Conservation (phyloP, 306 rosid species). For the Pyrus pyrifolia region DNA sequence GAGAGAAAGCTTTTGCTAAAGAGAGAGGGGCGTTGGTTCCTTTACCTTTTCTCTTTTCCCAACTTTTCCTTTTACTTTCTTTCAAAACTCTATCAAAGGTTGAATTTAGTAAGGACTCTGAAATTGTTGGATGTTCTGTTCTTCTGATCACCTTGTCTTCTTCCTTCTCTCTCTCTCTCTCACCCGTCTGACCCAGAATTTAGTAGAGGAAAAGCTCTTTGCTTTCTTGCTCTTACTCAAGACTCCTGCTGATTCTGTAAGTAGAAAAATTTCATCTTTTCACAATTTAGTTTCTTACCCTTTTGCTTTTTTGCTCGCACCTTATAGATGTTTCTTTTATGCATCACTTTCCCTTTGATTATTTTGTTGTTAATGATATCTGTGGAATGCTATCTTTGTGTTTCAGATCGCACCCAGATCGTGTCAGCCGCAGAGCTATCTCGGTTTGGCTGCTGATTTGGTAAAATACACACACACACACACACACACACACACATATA, state of each 20-base stretch:
- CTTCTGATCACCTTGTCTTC: slow-evolving; percentile 12
- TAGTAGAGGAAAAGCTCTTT: not conserved
- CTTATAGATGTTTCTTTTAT: not conserved
- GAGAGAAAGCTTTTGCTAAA: not conserved
- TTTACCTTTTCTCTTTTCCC: not conserved
- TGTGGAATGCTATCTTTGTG: slow-evolving; percentile 4
- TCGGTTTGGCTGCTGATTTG: slow-evolving; percentile 7
- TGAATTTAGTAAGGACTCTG: not conserved
- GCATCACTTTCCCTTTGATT: not conserved
- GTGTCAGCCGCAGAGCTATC: slow-evolving; percentile 5
- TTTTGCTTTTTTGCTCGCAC: slow-evolving; percentile 1
- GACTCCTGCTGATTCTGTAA: slow-evolving; percentile 7
- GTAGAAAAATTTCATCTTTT: not conserved
- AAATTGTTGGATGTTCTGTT: slow-evolving; percentile 14
- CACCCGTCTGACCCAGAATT: not conserved
- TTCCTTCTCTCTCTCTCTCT: not conserved
- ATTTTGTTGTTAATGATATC: not conserved
- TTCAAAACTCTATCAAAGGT: not conserved
- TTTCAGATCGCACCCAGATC: slow-evolving; percentile 38
- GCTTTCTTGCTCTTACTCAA: slow-evolving; percentile 6
- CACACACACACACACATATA: no score
- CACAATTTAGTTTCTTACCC: not conserved
- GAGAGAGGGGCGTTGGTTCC: not conserved
- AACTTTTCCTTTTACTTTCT: not conserved
- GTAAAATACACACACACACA: not conserved